Percentiles rank a stretch among this genome's conserved stretches.
phyloP scores from a whole-genome alignment of 2,329 filamentous ascomycete genomes.

The Diaporthe vexans region DNA sequence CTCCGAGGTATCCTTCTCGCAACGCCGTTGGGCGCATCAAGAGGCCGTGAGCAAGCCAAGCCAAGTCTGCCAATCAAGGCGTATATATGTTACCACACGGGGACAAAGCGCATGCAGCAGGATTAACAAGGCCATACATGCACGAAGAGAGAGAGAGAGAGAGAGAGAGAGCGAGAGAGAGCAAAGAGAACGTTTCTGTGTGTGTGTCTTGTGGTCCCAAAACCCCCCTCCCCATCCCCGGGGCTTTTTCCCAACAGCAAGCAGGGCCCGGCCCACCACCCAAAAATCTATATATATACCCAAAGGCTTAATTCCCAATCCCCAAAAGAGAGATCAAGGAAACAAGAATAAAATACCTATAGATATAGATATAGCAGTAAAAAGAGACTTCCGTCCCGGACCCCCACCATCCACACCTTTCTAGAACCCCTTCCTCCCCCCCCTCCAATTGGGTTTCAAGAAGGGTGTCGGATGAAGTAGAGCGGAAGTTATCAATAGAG shows the following conservation, averaged over 20 bases:
- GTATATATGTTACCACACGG: neutral
- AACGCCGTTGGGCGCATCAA: neutral
- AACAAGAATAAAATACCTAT: constrained; percentile 26
- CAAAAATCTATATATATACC: constrained; percentile 6
- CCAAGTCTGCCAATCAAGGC: neutral
- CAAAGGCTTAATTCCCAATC: constrained; percentile 7
- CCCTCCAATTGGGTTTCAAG: neutral
- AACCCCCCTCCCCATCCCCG: neutral
- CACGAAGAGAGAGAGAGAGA: neutral
- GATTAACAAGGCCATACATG: neutral
- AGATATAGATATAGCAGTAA: constrained; percentile 14
- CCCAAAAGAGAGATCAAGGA: constrained; percentile 9
- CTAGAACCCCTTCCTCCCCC: neutral
- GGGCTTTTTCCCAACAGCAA: neutral
- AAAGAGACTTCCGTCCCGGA: neutral
- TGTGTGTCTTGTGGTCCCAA: neutral
- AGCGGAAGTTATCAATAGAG: neutral
- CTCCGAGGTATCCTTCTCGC: neutral
- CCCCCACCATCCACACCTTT: too few species aligned
- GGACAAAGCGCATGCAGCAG: neutral
- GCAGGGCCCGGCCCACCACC: neutral
- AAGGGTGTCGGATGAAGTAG: neutral
- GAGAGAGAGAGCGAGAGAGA: neutral
- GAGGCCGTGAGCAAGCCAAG: neutral
- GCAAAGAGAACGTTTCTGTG: neutral